phyloP scores from a whole-genome alignment of 306 rosid species.

The Cicer cuneatum region DNA sequence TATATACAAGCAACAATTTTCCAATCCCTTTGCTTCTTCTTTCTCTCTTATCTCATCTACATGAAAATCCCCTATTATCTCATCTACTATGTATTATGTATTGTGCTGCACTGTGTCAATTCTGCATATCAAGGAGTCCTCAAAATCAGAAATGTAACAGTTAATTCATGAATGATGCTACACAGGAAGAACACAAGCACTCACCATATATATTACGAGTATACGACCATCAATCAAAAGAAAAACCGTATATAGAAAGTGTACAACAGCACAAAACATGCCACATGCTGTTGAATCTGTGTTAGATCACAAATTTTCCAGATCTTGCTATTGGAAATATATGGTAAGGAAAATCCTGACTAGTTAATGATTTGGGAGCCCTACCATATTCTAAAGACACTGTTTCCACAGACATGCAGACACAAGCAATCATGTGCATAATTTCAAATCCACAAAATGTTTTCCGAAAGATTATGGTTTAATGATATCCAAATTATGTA shows the following conservation, averaged over 20 bases:
- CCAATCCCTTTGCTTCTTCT: neutral
- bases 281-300: neutral
- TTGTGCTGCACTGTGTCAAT: neutral
- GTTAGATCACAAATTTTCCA: neutral
- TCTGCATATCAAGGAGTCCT: conserved; percentile 3
- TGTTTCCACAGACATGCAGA: conserved; percentile 12
- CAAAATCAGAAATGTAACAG: neutral
- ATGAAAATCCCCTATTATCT: neutral
- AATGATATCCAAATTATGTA: neutral
- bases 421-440: neutral
- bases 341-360: neutral
- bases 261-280: neutral
- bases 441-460: conserved; percentile 25
- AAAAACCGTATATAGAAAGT: conserved; percentile 31
- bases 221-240: neutral
- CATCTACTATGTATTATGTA: neutral
- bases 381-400: conserved; percentile 13
- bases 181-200: neutral
- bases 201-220: neutral
- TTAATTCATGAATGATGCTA: conserved; percentile 13
- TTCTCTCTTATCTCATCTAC: neutral
- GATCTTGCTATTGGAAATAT: conserved; percentile 25
- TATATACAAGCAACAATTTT: neutral
- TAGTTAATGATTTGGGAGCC: conserved; percentile 22
- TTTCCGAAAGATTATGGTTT: neutral